Percentiles rank a stretch among this genome's conserved stretches.
phyloP scores from a whole-genome alignment of 352 stramenopile genomes.

The Phytopythium kandeliae region DNA sequence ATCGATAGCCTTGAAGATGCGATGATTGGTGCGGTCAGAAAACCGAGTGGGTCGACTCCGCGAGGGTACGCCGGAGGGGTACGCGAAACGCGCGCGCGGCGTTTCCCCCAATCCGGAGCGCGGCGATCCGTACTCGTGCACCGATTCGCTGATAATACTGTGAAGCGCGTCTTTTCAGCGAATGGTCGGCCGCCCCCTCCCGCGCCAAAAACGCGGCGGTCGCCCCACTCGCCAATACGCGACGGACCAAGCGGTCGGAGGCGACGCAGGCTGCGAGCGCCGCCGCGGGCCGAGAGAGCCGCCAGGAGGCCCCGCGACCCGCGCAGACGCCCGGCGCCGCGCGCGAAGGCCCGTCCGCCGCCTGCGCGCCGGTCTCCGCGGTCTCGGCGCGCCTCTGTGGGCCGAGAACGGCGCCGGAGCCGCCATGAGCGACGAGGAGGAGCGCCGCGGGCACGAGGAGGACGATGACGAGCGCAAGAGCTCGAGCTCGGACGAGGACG shows the following conservation, averaged over 20 bases:
- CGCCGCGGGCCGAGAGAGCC: no score
- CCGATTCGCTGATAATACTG: no score
- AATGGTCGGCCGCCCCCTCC: background rate
- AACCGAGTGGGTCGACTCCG: no score
- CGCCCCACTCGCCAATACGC: slow-evolving; percentile 2
- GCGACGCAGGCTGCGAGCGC: slow-evolving; percentile 1
- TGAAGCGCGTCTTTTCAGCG: slow-evolving; percentile 5
- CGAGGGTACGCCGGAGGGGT: no score
- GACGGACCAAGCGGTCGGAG: slow-evolving; percentile 1
- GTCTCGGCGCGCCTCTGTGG: no score
- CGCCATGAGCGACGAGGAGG: slow-evolving; percentile 7
- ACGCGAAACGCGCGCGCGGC: no score
- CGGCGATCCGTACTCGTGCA: no score
- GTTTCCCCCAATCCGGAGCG: background rate
- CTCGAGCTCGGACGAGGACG: slow-evolving; percentile 70
- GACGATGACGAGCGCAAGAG: slow-evolving; percentile 38
- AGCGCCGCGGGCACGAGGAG: slow-evolving; percentile 21
- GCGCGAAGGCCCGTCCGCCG: background rate
- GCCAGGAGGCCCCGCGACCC: background rate
- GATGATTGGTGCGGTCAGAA: no score
- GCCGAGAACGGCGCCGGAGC: background rate
- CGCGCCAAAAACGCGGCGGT: no score
- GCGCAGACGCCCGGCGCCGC: background rate
- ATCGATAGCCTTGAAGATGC: no score
- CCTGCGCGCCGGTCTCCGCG: background rate